Conservation (phyloP, 2,329 filamentous ascomycete species). For the Aspergillus ochraceoroseus region DNA sequence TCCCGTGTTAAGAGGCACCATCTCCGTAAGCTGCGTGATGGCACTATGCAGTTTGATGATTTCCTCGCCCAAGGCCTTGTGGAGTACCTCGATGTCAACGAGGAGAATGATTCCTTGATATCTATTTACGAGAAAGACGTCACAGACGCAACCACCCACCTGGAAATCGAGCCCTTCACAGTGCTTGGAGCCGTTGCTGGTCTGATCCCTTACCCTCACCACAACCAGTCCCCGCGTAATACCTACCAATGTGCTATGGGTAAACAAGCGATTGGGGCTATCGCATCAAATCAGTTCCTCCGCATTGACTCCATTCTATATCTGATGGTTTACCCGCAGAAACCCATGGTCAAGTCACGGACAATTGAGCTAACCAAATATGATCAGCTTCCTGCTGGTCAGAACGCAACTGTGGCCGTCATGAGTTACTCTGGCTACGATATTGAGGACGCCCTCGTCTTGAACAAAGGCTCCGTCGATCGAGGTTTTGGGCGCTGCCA, state of each 20-base stretch:
- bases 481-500: conserved; percentile 94
- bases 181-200: conserved; percentile 92
- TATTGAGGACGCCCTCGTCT: conserved; percentile 94
- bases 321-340: conserved; percentile 94
- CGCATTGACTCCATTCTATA: conserved; percentile 95
- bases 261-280: conserved; percentile 98
- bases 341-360: conserved; percentile 94
- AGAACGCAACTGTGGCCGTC: conserved; percentile 95
- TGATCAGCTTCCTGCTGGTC: conserved; percentile 92
- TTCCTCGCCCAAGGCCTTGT: conserved; percentile 85
- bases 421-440: conserved; percentile 99
- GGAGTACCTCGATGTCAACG: conserved; percentile 96
- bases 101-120: conserved; percentile 94
- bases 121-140: conserved; percentile 85
- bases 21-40: conserved; percentile 73
- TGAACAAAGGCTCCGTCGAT: conserved; percentile 95
- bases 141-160: conserved; percentile 76
- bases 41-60: conserved; percentile 85
- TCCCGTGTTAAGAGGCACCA: conserved; percentile 75
- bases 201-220: conserved; percentile 94
- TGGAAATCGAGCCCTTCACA: conserved; percentile 98
- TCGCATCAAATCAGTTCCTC: conserved; percentile 96
- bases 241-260: conserved; percentile 99
- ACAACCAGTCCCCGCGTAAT: conserved; percentile 97
- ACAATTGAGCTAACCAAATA: conserved; percentile 97